These are phyloP conservation scores for Ophiostoma ulmi DNA, from an alignment of 2,329 filamentous ascomycete species.

Conservation along the genomic window DNA sequence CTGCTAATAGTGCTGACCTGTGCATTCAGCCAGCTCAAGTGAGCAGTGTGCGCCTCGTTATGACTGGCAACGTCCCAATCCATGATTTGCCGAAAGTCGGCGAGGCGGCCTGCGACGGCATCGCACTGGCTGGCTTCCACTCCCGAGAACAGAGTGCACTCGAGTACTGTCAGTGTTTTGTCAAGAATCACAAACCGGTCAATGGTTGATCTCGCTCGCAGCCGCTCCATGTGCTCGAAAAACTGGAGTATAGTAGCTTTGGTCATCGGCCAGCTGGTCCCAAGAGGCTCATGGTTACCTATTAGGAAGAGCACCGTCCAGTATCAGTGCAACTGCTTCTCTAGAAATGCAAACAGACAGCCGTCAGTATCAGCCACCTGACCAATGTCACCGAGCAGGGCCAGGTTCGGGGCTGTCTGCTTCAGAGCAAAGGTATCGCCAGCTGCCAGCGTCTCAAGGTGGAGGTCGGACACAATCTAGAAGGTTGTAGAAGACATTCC, in stretches of 20 bases:
- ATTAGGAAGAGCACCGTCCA: not conserved
- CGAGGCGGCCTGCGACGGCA: not conserved
- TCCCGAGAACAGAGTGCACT: not conserved
- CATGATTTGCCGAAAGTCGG: not conserved
- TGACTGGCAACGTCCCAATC: not conserved
- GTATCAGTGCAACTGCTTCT: not conserved
- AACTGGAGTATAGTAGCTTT: not conserved
- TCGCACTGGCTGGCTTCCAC: not conserved
- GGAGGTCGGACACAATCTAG: not conserved
- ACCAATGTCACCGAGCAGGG: not conserved
- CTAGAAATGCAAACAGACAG: not conserved
- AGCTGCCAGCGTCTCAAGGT: not conserved
- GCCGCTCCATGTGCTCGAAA: not conserved
- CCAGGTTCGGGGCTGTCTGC: not conserved
- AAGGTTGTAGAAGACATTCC: not conserved
- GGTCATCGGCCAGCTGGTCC: not conserved
- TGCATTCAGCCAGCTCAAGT: not conserved
- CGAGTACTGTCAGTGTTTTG: not conserved
- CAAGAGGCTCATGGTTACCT: not conserved
- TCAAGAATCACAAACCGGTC: not conserved
- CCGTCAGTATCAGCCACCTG: not conserved
- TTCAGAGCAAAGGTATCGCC: not conserved
- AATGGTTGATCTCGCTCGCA: not conserved
- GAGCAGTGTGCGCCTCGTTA: not conserved
- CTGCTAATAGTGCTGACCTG: not conserved